phyloP scores from a whole-genome alignment of 148 eudicot genomes.

The Fagopyrum homotropicum region DNA sequence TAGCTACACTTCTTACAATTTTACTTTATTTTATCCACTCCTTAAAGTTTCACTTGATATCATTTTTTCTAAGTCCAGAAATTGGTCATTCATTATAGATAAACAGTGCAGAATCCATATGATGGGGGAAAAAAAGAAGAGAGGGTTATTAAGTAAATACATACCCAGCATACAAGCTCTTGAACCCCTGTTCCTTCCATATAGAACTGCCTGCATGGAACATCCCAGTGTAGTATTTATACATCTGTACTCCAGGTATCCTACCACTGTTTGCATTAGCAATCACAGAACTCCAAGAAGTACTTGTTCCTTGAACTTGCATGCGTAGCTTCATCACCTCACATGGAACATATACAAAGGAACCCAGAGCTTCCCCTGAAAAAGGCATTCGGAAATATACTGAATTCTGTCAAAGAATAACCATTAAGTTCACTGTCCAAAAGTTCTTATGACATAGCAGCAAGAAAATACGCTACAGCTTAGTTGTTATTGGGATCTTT shows the following conservation, averaged over 20 bases:
- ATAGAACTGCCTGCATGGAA: conserved; percentile 89
- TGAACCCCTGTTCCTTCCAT: conserved; percentile 81
- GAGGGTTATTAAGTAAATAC: conserved; percentile 11
- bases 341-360: conserved; percentile 87
- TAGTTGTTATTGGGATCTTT: too few species aligned
- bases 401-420: background rate
- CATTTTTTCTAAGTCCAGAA: background rate
- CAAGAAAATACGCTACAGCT: too few species aligned
- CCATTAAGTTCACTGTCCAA: background rate
- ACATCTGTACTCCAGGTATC: conserved; percentile 57
- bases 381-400: conserved; percentile 2
- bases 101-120: background rate
- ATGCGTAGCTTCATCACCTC: conserved; percentile 96
- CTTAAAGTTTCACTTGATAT: too few species aligned
- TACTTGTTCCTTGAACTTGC: conserved; percentile 86
- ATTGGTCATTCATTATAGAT: background rate
- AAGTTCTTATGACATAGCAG: too few species aligned
- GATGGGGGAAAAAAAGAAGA: background rate
- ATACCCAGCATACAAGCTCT: conserved; percentile 89
- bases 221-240: conserved; percentile 82
- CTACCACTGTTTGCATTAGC: conserved; percentile 33
- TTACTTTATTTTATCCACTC: background rate
- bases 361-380: conserved; percentile 89
- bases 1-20: background rate
- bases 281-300: conserved; percentile 66